These are phyloP conservation scores for Coprinellus micaceus DNA, from an alignment of 768 basidiomycete genomes.

Conservation along the genomic window DNA sequence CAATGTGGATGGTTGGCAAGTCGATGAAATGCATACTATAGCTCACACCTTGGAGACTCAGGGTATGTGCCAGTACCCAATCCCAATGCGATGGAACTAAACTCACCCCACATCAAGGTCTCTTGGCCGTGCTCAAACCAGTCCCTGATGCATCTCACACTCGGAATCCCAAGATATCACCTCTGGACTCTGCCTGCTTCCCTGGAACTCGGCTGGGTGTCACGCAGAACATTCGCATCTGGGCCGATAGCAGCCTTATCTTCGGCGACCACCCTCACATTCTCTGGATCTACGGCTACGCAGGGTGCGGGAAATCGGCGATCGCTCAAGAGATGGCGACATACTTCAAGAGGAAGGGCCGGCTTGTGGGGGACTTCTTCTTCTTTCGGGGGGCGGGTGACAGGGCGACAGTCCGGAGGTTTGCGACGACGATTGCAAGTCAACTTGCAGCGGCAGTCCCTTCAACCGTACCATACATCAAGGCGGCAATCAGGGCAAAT, in stretches of 20 bases:
- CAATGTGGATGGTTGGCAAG: too few relatives aligned
- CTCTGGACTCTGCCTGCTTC: neutral
- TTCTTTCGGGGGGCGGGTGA: constrained; percentile 6
- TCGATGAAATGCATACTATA: too few relatives aligned
- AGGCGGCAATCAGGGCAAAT: neutral
- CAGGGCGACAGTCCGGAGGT: neutral
- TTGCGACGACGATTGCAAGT: constrained; percentile 16
- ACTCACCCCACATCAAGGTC: too few relatives aligned
- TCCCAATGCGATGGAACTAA: too few relatives aligned
- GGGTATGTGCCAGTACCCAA: too few relatives aligned
- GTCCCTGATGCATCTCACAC: neutral
- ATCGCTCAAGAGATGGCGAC: constrained; percentile 15
- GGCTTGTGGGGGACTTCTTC: constrained; percentile 13
- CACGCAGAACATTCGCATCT: neutral
- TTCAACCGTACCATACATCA: neutral
- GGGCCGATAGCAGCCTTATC: neutral
- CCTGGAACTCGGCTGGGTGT: neutral
- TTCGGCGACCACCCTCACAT: neutral
- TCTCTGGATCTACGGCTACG: constrained; percentile 17
- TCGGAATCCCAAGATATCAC: neutral
- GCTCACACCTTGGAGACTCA: too few relatives aligned
- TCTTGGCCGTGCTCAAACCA: neutral
- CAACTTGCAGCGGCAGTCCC: constrained; percentile 10
- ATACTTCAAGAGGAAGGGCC: neutral
- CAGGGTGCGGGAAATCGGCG: constrained; percentile 18